Evolutionary conservation across 306 rosid genomes (phyloP), one percentile per base, ranked within the genome.

Genomic region (Abrus pulchellus): DNA sequence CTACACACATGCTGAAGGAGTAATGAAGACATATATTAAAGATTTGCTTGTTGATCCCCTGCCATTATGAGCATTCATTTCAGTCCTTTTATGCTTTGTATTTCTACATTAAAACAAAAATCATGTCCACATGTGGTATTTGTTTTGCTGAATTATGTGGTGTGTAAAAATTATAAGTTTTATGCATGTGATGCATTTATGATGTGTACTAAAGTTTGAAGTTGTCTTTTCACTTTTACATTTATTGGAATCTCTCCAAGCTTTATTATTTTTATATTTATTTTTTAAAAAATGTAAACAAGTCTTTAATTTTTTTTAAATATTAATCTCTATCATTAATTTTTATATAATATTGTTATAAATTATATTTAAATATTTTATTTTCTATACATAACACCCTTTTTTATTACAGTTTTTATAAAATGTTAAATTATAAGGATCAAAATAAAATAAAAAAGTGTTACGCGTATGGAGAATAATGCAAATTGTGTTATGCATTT

Each of bases 21-120:
- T 40, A 14, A 80, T 80, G 84, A 73, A 80, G 61, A 30, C 32
- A 53, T n/a, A 27, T 59, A 80, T 80, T 54, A 5, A 48, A 43
- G 61, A 57, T 63, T 20, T 80, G 66, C 30, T 80, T 4, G 59
- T 80, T 3, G 75, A 80, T 52, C 79, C 68, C 0, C 33, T 73
- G 6, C 60, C 75, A 30, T 1, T 53, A 14, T 78, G 49, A 68
- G 69, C 69, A 60, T 13, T 1, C 30, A 14, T 50, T 62, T 14
- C 2, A 4, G 6, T 76, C 9, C 36, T 2, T 56, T 55, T 44
- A 10, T 27, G 11, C 5, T 11, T 40, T 30, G 9, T 30, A 9
- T 68, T 28, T 2, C 4, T 0, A 48, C 13, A 6, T 66, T 67
- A 3, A 67, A 40, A 66, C 41, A 43, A 4, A 43, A 47, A 43